phyloP scores from a whole-genome alignment of 768 basidiomycete species.

The Mycena olivaceomarginata region DNA sequence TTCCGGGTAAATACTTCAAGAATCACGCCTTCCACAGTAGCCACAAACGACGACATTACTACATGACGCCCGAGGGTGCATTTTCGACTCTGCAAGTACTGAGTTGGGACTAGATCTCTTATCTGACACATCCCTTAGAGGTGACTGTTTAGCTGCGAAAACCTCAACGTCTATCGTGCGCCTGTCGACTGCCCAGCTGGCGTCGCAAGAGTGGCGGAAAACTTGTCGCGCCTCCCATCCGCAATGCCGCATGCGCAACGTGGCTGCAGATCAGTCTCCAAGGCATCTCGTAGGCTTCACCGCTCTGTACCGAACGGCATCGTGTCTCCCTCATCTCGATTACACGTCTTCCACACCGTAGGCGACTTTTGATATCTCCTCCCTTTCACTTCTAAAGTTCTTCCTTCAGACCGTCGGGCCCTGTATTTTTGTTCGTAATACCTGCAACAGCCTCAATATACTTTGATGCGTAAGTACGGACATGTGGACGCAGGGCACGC shows the following conservation, averaged over 20 bases:
- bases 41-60: neutral
- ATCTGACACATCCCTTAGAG: neutral
- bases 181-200: neutral
- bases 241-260: neutral
- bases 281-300: neutral
- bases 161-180: neutral
- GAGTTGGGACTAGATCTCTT: neutral
- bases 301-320: neutral
- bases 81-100: neutral
- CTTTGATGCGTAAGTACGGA: neutral
- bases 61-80: neutral
- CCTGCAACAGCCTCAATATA: neutral
- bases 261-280: neutral
- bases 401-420: neutral
- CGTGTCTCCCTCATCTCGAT: neutral
- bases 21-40: conserved; percentile 10
- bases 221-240: neutral
- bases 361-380: too few relatives aligned
- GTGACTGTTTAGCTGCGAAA: neutral
- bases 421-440: neutral
- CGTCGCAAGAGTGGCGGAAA: neutral
- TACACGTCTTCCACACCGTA: too few relatives aligned
- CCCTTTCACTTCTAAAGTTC: too few relatives aligned
- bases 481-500: too few relatives aligned
- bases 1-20: neutral